Evolutionary conservation across 345 rosid genomes (phyloP).

Genomic region (Hibiscus tridactylites): DNA sequence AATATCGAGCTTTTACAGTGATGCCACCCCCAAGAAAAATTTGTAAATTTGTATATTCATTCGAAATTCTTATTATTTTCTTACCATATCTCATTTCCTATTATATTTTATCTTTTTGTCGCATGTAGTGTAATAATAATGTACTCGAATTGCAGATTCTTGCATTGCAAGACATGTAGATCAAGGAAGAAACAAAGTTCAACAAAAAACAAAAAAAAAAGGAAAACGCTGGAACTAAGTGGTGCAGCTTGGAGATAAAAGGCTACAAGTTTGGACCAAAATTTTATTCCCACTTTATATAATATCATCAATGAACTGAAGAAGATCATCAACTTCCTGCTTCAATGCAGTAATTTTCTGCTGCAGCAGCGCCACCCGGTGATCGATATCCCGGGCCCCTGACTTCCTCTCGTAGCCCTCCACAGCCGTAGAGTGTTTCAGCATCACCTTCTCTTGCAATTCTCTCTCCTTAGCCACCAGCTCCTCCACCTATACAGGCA

Average conservation of each 20-base stretch:
- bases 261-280: background rate
- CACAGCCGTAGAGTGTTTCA: constrained; percentile 52
- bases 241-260: background rate
- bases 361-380: constrained; percentile 57
- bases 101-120: too few species aligned
- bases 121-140: background rate
- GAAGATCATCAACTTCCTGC: constrained; percentile 81
- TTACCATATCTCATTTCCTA: too few species aligned
- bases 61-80: too few species aligned
- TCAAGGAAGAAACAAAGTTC: background rate
- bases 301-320: constrained; percentile 71
- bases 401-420: constrained; percentile 69
- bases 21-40: constrained; percentile 26
- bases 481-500: constrained; percentile 62
- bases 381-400: constrained; percentile 62
- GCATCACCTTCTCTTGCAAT: constrained; percentile 71
- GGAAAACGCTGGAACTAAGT: background rate
- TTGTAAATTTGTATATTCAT: background rate
- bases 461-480: constrained; percentile 79
- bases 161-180: background rate
- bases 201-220: background rate
- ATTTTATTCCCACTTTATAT: constrained; percentile 23
- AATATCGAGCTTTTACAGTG: constrained; percentile 77
- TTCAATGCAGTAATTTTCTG: constrained; percentile 56
- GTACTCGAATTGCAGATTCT: background rate